Percentiles rank a stretch among this genome's conserved stretches.
phyloP scores from a whole-genome alignment of 306 rosid genomes.

The Vachellia pachyceras region DNA sequence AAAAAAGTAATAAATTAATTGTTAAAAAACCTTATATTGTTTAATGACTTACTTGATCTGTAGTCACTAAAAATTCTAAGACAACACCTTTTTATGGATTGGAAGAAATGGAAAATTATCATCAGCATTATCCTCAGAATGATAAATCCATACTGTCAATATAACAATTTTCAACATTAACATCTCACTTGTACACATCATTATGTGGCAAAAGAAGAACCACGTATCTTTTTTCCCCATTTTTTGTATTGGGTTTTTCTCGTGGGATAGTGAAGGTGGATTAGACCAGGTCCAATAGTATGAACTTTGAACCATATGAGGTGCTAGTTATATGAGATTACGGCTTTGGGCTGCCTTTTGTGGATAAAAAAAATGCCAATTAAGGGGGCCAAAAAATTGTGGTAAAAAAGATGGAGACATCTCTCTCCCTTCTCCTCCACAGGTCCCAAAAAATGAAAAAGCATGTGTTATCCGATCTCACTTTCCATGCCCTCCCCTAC shows the following conservation, averaged over 20 bases:
- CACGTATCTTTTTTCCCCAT: no score
- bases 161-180: no score
- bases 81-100: no score
- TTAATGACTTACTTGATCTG: not conserved
- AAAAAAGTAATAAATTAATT: no score
- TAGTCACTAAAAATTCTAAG: no score
- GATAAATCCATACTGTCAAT: not conserved
- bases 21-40: no score
- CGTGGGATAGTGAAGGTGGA: no score
- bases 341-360: slow-evolving; percentile 4
- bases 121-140: no score
- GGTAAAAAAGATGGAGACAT: slow-evolving; percentile 49
- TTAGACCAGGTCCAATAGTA: not conserved
- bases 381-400: slow-evolving; percentile 27
- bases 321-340: not conserved
- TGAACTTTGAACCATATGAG: not conserved
- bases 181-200: no score
- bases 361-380: not conserved
- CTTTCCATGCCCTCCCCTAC: slow-evolving; percentile 41
- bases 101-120: not conserved
- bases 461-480: slow-evolving; percentile 67
- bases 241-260: no score
- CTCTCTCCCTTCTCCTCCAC: slow-evolving; percentile 74
- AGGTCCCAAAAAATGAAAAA: slow-evolving; percentile 40
- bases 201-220: no score